phyloP scores from a whole-genome alignment of 1,284 basidiomycete genomes.

The Ustilago lituana region DNA sequence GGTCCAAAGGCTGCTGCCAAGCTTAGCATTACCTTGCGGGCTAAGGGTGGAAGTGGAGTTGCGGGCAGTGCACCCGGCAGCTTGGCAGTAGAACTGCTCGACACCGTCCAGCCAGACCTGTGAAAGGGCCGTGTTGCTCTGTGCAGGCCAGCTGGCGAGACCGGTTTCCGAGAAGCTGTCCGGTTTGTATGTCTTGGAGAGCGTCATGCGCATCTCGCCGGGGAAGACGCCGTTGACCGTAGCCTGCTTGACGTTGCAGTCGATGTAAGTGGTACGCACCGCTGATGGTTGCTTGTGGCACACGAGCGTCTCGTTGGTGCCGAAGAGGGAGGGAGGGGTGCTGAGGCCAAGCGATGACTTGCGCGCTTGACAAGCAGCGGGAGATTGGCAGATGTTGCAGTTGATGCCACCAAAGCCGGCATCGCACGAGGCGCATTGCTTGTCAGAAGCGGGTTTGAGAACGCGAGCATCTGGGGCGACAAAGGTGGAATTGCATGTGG shows the following conservation, averaged over 20 bases:
- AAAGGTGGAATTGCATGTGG: constrained; percentile 55
- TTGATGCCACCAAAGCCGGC: constrained; percentile 54
- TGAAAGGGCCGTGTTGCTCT: constrained; percentile 47
- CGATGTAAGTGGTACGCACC: constrained; percentile 45
- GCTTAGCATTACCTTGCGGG: constrained; percentile 9
- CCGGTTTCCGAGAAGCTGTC: constrained; percentile 43
- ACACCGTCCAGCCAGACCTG: constrained; percentile 55
- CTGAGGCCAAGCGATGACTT: constrained; percentile 24
- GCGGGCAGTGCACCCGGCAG: constrained; percentile 34
- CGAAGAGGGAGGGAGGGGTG: constrained; percentile 25
- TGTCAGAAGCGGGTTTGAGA: constrained; percentile 32
- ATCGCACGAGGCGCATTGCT: constrained; percentile 44
- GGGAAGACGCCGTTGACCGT: constrained; percentile 52
- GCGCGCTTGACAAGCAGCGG: constrained; percentile 41
- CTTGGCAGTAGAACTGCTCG: constrained; percentile 62
- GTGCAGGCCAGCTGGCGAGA: constrained; percentile 41
- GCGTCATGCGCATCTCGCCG: constrained; percentile 50
- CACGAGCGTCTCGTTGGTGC: constrained; percentile 37
- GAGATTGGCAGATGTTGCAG: constrained; percentile 55
- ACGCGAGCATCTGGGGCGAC: constrained; percentile 34
- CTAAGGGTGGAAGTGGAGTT: constrained; percentile 41
- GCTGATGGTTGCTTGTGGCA: constrained; percentile 56
- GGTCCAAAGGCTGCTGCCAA: constrained; percentile 46
- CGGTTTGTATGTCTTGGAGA: constrained; percentile 47
- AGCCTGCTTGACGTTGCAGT: constrained; percentile 44